A percentile compares a stretch with the other conserved stretches of the same genome.
These are phyloP conservation scores for Tuctoria greenei DNA, from an alignment of 176 grass and related monocot species.

Conservation along the genomic window DNA sequence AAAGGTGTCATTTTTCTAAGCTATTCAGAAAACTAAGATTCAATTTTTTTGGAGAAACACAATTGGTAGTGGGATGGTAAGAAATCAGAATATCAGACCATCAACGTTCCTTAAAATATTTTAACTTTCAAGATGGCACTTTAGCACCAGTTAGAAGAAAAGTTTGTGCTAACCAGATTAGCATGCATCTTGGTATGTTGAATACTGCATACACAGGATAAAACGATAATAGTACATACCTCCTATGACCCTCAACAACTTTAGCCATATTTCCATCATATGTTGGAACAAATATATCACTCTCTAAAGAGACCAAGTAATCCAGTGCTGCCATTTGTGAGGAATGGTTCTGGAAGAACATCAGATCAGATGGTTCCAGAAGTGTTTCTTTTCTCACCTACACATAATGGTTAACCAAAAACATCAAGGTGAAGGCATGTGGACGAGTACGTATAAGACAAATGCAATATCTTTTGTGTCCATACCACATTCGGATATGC, in stretches of 20 bases:
- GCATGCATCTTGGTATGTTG: slow-evolving; percentile 2
- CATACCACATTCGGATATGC: slow-evolving; percentile 89
- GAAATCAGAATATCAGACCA: background rate
- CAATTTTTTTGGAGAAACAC: background rate
- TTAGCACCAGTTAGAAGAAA: background rate
- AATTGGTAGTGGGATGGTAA: background rate
- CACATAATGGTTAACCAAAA: slow-evolving; percentile 8
- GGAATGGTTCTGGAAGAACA: slow-evolving; percentile 96
- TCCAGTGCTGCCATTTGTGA: slow-evolving; percentile 97
- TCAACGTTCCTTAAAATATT: background rate
- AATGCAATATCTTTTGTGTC: background rate
- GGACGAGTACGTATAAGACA: background rate
- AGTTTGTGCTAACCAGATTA: background rate
- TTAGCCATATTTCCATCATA: slow-evolving; percentile 98
- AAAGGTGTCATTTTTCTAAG: too few species aligned
- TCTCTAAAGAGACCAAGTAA: slow-evolving; percentile 91
- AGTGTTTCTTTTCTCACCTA: slow-evolving; percentile 93
- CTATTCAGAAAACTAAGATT: background rate
- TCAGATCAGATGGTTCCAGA: slow-evolving; percentile 66
- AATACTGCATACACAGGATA: background rate
- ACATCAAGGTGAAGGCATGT: background rate
- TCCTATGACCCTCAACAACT: slow-evolving; percentile 94
- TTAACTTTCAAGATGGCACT: background rate
- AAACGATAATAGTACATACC: slow-evolving; percentile 30
- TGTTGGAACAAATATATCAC: slow-evolving; percentile 91